Conservation (phyloP, 768 basidiomycete genomes). For the Hypsizygus marmoreus region DNA sequence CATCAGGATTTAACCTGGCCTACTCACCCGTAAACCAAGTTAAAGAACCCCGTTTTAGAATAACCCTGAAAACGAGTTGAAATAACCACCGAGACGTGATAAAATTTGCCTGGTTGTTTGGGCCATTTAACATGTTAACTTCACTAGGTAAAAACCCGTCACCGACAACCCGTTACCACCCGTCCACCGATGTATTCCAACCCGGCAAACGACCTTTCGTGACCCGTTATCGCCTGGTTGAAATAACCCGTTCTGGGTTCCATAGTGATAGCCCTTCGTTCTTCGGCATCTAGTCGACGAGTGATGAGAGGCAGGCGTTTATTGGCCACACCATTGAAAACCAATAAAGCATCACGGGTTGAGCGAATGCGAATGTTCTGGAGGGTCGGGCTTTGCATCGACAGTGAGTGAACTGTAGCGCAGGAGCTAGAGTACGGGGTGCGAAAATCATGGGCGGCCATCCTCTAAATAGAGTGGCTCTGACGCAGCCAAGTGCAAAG, state of each 20-base stretch:
- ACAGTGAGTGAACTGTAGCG: slow-evolving; percentile 19
- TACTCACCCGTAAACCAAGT: background rate
- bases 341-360: slow-evolving; percentile 77
- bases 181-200: background rate
- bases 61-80: background rate
- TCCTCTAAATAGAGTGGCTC: slow-evolving; percentile 24
- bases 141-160: background rate
- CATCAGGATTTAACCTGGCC: too few relatives aligned
- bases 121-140: background rate
- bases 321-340: slow-evolving; percentile 77
- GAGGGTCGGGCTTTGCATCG: slow-evolving; percentile 77
- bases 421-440: slow-evolving; percentile 14
- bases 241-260: background rate
- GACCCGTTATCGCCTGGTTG: background rate
- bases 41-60: background rate
- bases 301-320: slow-evolving; percentile 74
- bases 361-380: slow-evolving; percentile 77
- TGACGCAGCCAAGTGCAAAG: slow-evolving; percentile 18
- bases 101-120: background rate
- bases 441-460: slow-evolving; percentile 19
- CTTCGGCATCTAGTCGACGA: slow-evolving; percentile 80
- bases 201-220: background rate
- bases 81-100: background rate
- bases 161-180: background rate
- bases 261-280: slow-evolving; percentile 56